Evolutionary conservation across 805 yeast species (phyloP), one percentile per base, ranked within the genome.

Genomic region (Ogataea sp.): DNA sequence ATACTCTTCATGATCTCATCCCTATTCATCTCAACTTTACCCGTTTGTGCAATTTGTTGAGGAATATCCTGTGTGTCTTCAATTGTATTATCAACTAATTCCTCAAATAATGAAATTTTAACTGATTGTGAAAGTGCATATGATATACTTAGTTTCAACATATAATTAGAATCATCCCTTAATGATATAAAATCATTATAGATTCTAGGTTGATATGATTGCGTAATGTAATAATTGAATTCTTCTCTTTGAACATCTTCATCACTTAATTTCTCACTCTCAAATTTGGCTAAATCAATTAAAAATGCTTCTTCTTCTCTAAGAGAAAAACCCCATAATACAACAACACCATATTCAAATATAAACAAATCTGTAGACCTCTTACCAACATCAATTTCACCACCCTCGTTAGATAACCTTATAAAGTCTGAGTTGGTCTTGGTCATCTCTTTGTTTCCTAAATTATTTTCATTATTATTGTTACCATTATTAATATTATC

Each of bases 51-150:
- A 55, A 93, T 86, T 59, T 89, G 95, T 53, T 86, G 94, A 3
- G 98, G 98, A 37, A 93, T 88, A 52, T 89, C 96, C 56, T 90
- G 96, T 2, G 97, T 93, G 56, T 88, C 97, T 57, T 88, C 96
- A 54, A 93, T 93, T 3, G 98, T 93, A 58, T 89, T 89, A 61
- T 90, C 96, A 11, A 93, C 96, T 49, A 93, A 71, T 58, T 90
- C 97, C 61, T 93, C 98, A 61, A 93, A 93, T 24, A 93, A 65
- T 5, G 97, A 89, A 20, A 93, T 90, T 62, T 93, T 93, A 28
- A 87, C 97, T 24, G 94, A 82, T 60, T 93, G 98, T 2, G 97
- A 89, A 26, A 93, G 75, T 0, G 97, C 97, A 63, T 90, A 97
- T 1, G 97, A 87, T 10, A 93, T 86, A 8, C 96, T 84, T 36